These are phyloP conservation scores for Boletales sp. DNA, from an alignment of 768 basidiomycete species.

Conservation along the genomic window DNA sequence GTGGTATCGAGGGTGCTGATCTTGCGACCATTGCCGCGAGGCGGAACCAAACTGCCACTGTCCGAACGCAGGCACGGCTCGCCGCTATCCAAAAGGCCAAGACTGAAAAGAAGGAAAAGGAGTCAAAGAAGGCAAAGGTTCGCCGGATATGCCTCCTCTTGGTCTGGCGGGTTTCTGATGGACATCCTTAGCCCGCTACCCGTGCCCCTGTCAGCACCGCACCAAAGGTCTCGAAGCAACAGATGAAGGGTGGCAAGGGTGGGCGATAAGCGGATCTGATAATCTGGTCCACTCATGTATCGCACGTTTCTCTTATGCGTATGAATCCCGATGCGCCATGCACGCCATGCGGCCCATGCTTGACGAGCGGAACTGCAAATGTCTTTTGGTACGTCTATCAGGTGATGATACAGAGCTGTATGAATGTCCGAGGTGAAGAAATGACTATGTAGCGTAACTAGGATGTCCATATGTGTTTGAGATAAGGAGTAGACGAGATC, in stretches of 20 bases:
- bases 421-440: constrained; percentile 8
- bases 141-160: neutral
- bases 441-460: constrained; percentile 6
- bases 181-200: constrained; percentile 41
- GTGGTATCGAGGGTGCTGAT: constrained; percentile 97
- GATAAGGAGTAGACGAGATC: neutral
- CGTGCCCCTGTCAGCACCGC: constrained; percentile 52
- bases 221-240: constrained; percentile 92
- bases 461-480: constrained; percentile 8
- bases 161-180: constrained; percentile 2
- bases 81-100: constrained; percentile 93
- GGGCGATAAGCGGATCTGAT: constrained; percentile 49
- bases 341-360: neutral
- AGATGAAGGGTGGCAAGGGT: constrained; percentile 89
- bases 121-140: constrained; percentile 86
- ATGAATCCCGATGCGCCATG: constrained; percentile 14
- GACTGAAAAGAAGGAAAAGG: constrained; percentile 95
- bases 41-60: constrained; percentile 87
- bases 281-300: constrained; percentile 17
- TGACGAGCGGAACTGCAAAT: too few relatives aligned
- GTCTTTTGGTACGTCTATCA: too few relatives aligned
- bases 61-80: constrained; percentile 75
- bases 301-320: constrained; percentile 17
- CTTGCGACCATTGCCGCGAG: constrained; percentile 86
- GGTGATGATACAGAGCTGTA: constrained; percentile 16